phyloP scores from a whole-genome alignment of 2,329 filamentous ascomycete genomes.

The Aspergillus sp. region DNA sequence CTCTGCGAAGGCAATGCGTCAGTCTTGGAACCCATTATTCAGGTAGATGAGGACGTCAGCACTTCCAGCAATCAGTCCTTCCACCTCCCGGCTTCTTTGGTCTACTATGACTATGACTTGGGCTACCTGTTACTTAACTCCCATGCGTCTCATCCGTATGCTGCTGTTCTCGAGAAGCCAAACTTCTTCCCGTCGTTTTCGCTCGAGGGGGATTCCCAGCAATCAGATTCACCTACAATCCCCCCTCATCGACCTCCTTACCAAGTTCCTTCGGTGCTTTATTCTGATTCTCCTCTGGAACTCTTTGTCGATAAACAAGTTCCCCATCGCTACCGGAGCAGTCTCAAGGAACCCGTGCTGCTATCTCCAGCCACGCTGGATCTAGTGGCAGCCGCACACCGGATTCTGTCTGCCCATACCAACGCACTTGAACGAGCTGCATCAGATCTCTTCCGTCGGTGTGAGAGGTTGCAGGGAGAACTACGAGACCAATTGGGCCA shows the following conservation, averaged over 20 bases:
- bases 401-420: conserved; percentile 48
- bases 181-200: conserved; percentile 30
- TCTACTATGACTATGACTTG: conserved; percentile 57
- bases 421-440: conserved; percentile 47
- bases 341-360: conserved; percentile 47
- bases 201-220: conserved; percentile 24
- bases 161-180: conserved; percentile 53
- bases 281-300: conserved; percentile 37
- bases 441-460: conserved; percentile 54
- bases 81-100: conserved; percentile 50
- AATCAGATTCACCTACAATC: conserved; percentile 24
- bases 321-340: conserved; percentile 42
- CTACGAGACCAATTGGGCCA: conserved; percentile 49
- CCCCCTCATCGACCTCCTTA: conserved; percentile 44
- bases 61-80: conserved; percentile 23
- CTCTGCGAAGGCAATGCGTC: conserved; percentile 55
- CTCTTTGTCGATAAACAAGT: conserved; percentile 45
- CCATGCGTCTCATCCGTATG: conserved; percentile 49
- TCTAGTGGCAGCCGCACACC: conserved; percentile 48
- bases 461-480: conserved; percentile 49
- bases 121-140: conserved; percentile 59
- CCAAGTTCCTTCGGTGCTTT: conserved; percentile 42
- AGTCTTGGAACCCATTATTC: conserved; percentile 50
- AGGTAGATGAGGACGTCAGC: conserved; percentile 32
- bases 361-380: conserved; percentile 51